A percentile compares a stretch with the other conserved stretches of the same genome.
Conservation (phyloP, 1,284 basidiomycete species). For the Sphaerobolus stellatus region DNA sequence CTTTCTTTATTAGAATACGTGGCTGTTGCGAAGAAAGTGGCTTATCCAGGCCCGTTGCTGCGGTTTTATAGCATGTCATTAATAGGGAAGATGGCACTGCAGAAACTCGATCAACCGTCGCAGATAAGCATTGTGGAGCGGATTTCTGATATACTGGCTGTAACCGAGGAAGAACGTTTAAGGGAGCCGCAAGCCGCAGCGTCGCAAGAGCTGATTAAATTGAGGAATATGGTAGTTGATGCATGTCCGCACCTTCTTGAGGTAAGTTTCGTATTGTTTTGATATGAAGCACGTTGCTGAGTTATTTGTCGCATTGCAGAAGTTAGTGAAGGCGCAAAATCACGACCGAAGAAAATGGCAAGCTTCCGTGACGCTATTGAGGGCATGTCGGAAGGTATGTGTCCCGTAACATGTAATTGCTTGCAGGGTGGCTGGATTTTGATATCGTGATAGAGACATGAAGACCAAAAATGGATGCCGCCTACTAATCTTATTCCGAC, state of each 20-base stretch:
- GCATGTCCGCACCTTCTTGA: constrained; percentile 49
- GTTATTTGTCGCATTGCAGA: constrained; percentile 25
- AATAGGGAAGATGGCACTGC: constrained; percentile 47
- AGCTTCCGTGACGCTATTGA: constrained; percentile 41
- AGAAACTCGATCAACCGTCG: constrained; percentile 42
- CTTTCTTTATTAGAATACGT: constrained; percentile 49
- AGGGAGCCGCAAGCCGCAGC: not conserved
- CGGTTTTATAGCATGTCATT: constrained; percentile 51
- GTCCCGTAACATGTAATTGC: not conserved
- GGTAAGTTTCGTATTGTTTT: constrained; percentile 32
- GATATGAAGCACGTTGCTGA: not conserved
- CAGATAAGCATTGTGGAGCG: constrained; percentile 43
- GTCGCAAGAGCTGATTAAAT: constrained; percentile 22
- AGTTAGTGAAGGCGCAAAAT: constrained; percentile 33
- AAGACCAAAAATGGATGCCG: constrained; percentile 45
- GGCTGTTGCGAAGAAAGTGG: constrained; percentile 42
- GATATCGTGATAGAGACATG: constrained; percentile 38
- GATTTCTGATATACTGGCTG: constrained; percentile 1
- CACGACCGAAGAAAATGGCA: constrained; percentile 34
- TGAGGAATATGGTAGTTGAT: constrained; percentile 46
- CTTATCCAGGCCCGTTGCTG: constrained; percentile 46
- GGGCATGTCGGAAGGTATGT: constrained; percentile 45
- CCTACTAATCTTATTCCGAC: constrained; percentile 42
- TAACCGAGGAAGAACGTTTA: constrained; percentile 24
- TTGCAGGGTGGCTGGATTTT: not conserved